Evolutionary conservation across 2,329 filamentous ascomycete species (phyloP).

Genomic region (Curvularia hawaiiensis): DNA sequence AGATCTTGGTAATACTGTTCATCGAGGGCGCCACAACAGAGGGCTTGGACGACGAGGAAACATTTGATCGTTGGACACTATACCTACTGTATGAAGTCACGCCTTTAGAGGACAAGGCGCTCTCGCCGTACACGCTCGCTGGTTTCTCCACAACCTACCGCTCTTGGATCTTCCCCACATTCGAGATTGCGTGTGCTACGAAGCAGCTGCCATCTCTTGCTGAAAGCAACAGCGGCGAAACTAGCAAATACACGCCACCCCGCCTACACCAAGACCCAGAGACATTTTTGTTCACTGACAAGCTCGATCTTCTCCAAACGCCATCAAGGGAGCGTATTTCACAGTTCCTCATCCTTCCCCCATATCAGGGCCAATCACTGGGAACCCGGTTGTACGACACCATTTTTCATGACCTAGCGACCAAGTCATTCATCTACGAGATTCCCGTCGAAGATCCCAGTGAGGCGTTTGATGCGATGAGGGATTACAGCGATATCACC

Average conservation of each 20-base stretch:
- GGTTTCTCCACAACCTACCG: constrained; percentile 92
- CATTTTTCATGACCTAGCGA: constrained; percentile 73
- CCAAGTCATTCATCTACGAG: constrained; percentile 73
- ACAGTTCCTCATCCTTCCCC: constrained; percentile 89
- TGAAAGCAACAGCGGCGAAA: constrained; percentile 41
- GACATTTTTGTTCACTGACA: constrained; percentile 37
- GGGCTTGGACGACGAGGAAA: constrained; percentile 70
- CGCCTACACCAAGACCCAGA: constrained; percentile 36
- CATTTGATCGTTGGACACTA: constrained; percentile 83
- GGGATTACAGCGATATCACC: constrained; percentile 74
- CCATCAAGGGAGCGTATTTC: constrained; percentile 84
- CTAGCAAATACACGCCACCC: constrained; percentile 46
- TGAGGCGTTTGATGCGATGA: constrained; percentile 79
- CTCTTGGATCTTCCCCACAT: constrained; percentile 69
- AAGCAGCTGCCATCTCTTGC: constrained; percentile 42
- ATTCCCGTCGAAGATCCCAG: constrained; percentile 95
- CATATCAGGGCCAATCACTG: constrained; percentile 81
- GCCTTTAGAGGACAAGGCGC: constrained; percentile 31
- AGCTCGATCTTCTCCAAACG: constrained; percentile 60
- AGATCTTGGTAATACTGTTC: constrained; percentile 82
- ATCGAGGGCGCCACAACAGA: constrained; percentile 92
- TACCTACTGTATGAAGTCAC: constrained; percentile 68
- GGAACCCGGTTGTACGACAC: constrained; percentile 80
- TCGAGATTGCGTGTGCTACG: constrained; percentile 48
- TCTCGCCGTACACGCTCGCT: constrained; percentile 71